Percentiles rank a stretch among this genome's conserved stretches.
These are phyloP conservation scores for Monosporozyma servazzii DNA, from an alignment of 805 yeast species.

Conservation along the genomic window DNA sequence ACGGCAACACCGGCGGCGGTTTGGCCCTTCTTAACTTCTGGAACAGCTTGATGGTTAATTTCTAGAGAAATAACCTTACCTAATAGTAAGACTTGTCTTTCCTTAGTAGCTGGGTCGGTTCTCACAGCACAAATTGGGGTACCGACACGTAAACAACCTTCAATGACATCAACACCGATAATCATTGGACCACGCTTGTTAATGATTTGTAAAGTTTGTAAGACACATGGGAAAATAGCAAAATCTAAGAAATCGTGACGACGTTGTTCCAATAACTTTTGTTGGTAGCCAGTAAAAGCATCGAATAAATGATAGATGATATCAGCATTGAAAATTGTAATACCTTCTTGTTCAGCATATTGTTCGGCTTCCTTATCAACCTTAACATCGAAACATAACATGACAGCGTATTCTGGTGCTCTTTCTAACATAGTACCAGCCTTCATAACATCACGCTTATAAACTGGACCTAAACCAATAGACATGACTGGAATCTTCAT, in stretches of 20 bases:
- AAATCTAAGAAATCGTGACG: slow-evolving; percentile 79
- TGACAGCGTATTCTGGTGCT: slow-evolving; percentile 92
- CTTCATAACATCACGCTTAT: slow-evolving; percentile 95
- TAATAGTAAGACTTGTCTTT: slow-evolving; percentile 52
- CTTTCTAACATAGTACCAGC: slow-evolving; percentile 94
- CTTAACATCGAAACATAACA: slow-evolving; percentile 97
- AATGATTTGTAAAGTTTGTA: slow-evolving; percentile 90
- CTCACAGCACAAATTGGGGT: slow-evolving; percentile 95
- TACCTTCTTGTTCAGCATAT: slow-evolving; percentile 87
- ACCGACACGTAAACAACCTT: slow-evolving; percentile 82
- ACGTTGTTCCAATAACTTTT: slow-evolving; percentile 76
- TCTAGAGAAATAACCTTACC: slow-evolving; percentile 92
- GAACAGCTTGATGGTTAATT: slow-evolving; percentile 83
- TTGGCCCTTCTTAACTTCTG: slow-evolving; percentile 82
- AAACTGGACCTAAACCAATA: slow-evolving; percentile 96
- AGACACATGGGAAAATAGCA: slow-evolving; percentile 92
- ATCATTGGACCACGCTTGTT: slow-evolving; percentile 99
- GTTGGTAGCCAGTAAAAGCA: slow-evolving; percentile 86
- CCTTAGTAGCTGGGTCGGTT: slow-evolving; percentile 75
- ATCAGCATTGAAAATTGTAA: slow-evolving; percentile 90
- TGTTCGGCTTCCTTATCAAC: slow-evolving; percentile 97
- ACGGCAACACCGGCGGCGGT: slow-evolving; percentile 98
- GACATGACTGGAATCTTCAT: slow-evolving; percentile 99
- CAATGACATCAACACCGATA: slow-evolving; percentile 94
- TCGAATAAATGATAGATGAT: slow-evolving; percentile 95